These are phyloP conservation scores for Mortierella sp. DNA, from an alignment of 371 early-diverging fungal genomes.

Conservation along the genomic window DNA sequence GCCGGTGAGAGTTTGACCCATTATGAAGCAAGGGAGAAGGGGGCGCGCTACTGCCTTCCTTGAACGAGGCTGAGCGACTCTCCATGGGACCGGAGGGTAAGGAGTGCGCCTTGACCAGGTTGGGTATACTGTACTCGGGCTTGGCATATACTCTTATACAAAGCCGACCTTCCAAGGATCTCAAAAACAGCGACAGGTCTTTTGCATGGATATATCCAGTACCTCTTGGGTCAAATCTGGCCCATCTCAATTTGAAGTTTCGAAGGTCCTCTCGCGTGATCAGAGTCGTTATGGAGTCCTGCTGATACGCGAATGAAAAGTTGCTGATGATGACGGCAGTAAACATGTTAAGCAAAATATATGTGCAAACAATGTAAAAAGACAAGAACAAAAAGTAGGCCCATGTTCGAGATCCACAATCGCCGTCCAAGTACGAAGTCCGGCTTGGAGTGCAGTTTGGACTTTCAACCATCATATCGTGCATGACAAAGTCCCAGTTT, in stretches of 20 bases:
- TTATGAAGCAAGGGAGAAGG: conserved; percentile 20
- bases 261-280: conserved; percentile 66
- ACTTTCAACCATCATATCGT: conserved; percentile 60
- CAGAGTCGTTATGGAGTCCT: conserved; percentile 61
- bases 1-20: conserved; percentile 12
- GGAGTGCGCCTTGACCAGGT: conserved; percentile 45
- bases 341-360: conserved; percentile 66
- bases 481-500: conserved; percentile 72
- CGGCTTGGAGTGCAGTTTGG: conserved; percentile 59
- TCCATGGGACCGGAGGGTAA: not conserved
- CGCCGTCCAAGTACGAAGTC: conserved; percentile 62
- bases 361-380: conserved; percentile 68
- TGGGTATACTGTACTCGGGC: conserved; percentile 51
- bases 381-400: conserved; percentile 60
- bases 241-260: conserved; percentile 67
- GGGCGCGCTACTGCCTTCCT: conserved; percentile 2
- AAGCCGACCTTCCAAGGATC: conserved; percentile 62
- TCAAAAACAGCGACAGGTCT: conserved; percentile 60
- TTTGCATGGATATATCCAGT: conserved; percentile 63
- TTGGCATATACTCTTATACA: conserved; percentile 60
- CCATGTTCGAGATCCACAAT: conserved; percentile 63
- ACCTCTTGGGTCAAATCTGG: conserved; percentile 61
- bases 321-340: conserved; percentile 70
- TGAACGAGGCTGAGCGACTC: not conserved
- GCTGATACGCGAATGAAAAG: conserved; percentile 69